A percentile compares a stretch with the other conserved stretches of the same genome.
Evolutionary conservation across 2,329 filamentous ascomycete species (phyloP).

Genomic region (Calycina herbarum): DNA sequence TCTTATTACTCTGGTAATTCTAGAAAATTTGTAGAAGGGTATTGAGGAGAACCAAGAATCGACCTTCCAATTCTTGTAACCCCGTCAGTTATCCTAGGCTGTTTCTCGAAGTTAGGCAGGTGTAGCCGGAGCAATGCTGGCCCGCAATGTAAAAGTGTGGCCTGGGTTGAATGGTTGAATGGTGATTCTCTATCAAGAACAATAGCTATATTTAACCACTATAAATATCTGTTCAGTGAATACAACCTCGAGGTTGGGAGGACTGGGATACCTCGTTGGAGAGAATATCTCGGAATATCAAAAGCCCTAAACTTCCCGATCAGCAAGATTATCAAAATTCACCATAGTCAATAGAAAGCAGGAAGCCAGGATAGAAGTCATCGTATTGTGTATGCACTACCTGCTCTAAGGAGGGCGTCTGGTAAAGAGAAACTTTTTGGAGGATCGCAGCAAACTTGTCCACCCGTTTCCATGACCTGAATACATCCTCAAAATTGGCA

Average conservation of each 20-base stretch:
- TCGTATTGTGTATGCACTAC: slow-evolving; percentile 22
- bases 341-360: background rate
- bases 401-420: slow-evolving; percentile 15
- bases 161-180: too few relatives aligned
- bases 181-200: too few relatives aligned
- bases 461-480: slow-evolving; percentile 15
- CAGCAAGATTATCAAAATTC: background rate
- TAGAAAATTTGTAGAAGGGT: too few relatives aligned
- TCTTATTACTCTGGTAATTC: too few relatives aligned
- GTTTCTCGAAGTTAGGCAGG: too few relatives aligned
- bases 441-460: slow-evolving; percentile 20
- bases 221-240: background rate
- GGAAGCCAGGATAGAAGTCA: slow-evolving; percentile 18
- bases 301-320: too few relatives aligned
- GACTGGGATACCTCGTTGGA: background rate
- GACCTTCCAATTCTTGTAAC: too few relatives aligned
- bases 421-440: slow-evolving; percentile 23
- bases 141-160: too few relatives aligned
- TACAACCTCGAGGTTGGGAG: background rate
- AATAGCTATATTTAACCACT: background rate
- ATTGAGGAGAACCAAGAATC: too few relatives aligned
- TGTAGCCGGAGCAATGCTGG: too few relatives aligned
- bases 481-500: slow-evolving; percentile 13
- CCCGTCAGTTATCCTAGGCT: too few relatives aligned
- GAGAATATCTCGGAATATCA: too few relatives aligned